Base-by-base conservation (phyloP, 78 protist genomes). In the Acrasis kona region DNA sequence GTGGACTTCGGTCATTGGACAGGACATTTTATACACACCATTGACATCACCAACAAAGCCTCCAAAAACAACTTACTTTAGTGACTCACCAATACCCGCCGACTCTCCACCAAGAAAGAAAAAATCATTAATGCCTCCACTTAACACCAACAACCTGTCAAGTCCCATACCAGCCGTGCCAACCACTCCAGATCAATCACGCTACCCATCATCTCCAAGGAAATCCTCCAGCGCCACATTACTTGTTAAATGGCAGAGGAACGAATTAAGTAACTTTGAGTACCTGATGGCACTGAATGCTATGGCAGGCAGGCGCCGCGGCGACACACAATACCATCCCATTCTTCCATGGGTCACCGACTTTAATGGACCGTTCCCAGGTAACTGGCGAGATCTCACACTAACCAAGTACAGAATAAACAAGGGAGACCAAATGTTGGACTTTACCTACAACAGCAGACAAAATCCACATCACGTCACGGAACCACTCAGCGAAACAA, bases 281-380 rank as follows among this genome's bases (percentile, higher is more conserved):
- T 94, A 94, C 64, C 74, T 94, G 29, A 78, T 90, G 92, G 31
- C 27, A 30, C 83, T 94, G 39, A 89, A 90, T 82, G 66, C 76
- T n/a, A 30, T 73, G 19, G 96, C 90, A 3, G 87, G 88, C 8
- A 79, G 91, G 2, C 27, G 83, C 5, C 30, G 12, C 8, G 91
- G 91, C 30, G 89, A 91, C 31, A 88, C 88, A 3, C 30, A 58
- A 36, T 76, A 68, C 68, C 91, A 85, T 34, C 91, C 95, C 1
- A 80, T 87, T 5, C 10, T 89, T 2, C 95, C 95, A 1, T 91
- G 95, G 95, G 12, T 12, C 31, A 76, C 19, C 67, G 50, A 10
- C 67, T 74, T 12, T 70, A 19, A 0, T 12, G 67, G 40, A 9
- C 58, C 2, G 27, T n/a, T n/a, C n/a, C 41, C 61, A 75, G 72